Evolutionary conservation across 75 land plant genomes (phyloP).

Genomic region (Gnetum montanum): DNA sequence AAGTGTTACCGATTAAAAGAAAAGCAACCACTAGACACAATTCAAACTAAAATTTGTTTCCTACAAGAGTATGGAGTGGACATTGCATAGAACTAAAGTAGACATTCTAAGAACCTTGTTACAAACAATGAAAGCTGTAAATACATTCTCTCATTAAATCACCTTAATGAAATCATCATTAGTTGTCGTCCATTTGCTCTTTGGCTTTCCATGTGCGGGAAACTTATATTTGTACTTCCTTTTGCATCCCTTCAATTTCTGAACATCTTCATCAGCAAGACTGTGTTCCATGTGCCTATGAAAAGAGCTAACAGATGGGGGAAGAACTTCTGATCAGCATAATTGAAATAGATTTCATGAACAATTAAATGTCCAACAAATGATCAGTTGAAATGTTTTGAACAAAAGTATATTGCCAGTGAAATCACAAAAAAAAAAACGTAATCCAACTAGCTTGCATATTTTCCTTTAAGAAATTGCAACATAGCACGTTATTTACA

Average conservation of each 20-base stretch:
- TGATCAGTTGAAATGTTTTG: background rate
- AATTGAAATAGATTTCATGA: background rate
- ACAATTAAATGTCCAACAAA: background rate
- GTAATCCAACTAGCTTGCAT: conserved; percentile 11
- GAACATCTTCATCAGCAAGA: conserved; percentile 40
- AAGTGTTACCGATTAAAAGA: too few relatives aligned
- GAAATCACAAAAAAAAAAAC: background rate
- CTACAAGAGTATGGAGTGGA: too few relatives aligned
- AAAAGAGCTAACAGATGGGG: conserved; percentile 43
- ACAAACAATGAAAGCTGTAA: too few relatives aligned
- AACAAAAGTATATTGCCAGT: background rate
- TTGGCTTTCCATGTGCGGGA: conserved; percentile 37
- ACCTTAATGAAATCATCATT: conserved; percentile 43
- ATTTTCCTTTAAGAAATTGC: too few relatives aligned
- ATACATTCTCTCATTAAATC: too few relatives aligned
- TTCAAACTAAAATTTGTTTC: too few relatives aligned
- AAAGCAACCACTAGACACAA: too few relatives aligned
- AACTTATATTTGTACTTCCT: conserved; percentile 40
- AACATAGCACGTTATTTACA: conserved; percentile 5
- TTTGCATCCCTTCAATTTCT: conserved; percentile 21
- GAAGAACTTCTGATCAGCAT: background rate
- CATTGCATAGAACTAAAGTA: too few relatives aligned
- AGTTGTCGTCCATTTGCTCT: conserved; percentile 53
- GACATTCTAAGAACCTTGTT: too few relatives aligned
- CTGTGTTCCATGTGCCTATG: conserved; percentile 31